Percentiles rank a stretch among this genome's conserved stretches.
These are phyloP conservation scores for Gnetum montanum DNA, from an alignment of 75 land plant species.

Conservation along the genomic window DNA sequence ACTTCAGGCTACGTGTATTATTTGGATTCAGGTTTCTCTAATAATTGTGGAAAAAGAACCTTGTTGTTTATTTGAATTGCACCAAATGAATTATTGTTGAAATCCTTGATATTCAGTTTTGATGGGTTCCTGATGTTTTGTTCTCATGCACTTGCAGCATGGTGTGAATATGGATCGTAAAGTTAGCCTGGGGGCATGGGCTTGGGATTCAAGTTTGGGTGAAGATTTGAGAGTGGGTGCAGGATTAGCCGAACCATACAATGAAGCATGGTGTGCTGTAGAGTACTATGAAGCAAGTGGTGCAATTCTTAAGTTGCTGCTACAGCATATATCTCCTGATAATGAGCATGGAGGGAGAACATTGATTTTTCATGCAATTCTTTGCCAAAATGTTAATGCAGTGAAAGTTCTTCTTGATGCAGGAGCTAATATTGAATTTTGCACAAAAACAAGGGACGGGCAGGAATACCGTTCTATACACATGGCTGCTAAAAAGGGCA, in stretches of 20 bases:
- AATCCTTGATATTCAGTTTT: neutral
- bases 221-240: slow-evolving; percentile 88
- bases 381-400: slow-evolving; percentile 52
- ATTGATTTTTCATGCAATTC: slow-evolving; percentile 76
- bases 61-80: too few relatives aligned
- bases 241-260: slow-evolving; percentile 71
- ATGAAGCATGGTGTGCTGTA: slow-evolving; percentile 76
- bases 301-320: slow-evolving; percentile 50
- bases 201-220: slow-evolving; percentile 69
- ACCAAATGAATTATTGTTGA: too few relatives aligned
- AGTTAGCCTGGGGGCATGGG: slow-evolving; percentile 82
- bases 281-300: slow-evolving; percentile 80
- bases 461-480: slow-evolving; percentile 54
- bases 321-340: slow-evolving; percentile 31
- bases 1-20: neutral
- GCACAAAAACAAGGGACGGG: slow-evolving; percentile 25
- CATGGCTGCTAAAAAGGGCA: slow-evolving; percentile 57
- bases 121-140: neutral
- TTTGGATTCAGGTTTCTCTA: too few relatives aligned
- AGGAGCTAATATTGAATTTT: slow-evolving; percentile 55
- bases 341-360: slow-evolving; percentile 50
- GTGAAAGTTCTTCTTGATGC: slow-evolving; percentile 33
- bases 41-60: too few relatives aligned
- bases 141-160: slow-evolving; percentile 22
- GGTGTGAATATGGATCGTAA: slow-evolving; percentile 50